Evolutionary conservation across 2,329 filamentous ascomycete genomes (phyloP).

Genomic region (Aphanoascus verrucosus): DNA sequence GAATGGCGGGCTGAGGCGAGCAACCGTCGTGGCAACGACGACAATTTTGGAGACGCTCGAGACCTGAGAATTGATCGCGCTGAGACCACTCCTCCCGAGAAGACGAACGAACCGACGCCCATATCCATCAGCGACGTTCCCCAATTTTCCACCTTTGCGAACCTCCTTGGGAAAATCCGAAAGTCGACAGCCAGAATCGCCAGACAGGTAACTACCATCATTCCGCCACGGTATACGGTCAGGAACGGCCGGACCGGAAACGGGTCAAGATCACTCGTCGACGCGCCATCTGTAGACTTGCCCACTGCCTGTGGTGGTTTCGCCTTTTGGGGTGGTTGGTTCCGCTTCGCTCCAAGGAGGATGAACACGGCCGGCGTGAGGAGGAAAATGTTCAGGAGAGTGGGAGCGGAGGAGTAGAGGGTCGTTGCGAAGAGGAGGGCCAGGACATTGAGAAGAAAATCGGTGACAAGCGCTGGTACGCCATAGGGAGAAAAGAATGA

Average conservation of each 20-base stretch:
- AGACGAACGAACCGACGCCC: slow-evolving; percentile 95
- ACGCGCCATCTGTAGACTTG: slow-evolving; percentile 18
- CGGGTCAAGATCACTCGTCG: slow-evolving; percentile 31
- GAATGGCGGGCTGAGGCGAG: slow-evolving; percentile 64
- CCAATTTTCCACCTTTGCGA: slow-evolving; percentile 98
- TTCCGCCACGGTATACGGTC: slow-evolving; percentile 78
- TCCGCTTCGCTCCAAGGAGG: slow-evolving; percentile 35
- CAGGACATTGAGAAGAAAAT: slow-evolving; percentile 79
- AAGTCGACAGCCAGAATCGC: slow-evolving; percentile 98
- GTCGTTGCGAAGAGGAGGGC: slow-evolving; percentile 77
- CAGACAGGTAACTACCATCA: slow-evolving; percentile 82
- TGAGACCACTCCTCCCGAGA: slow-evolving; percentile 82
- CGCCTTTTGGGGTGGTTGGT: slow-evolving; percentile 25
- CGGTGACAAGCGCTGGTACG: slow-evolving; percentile 56
- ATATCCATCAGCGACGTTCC: slow-evolving; percentile 98
- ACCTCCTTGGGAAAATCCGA: slow-evolving; percentile 78
- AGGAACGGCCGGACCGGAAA: slow-evolving; percentile 84
- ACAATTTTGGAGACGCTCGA: slow-evolving; percentile 28
- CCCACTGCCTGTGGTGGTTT: slow-evolving; percentile 23
- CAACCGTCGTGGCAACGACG: slow-evolving; percentile 47
- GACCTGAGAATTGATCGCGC: slow-evolving; percentile 65
- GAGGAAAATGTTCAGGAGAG: slow-evolving; percentile 65
- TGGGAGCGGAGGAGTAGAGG: slow-evolving; percentile 63
- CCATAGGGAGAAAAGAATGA: slow-evolving; percentile 73
- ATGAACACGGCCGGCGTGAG: slow-evolving; percentile 59